These are phyloP conservation scores for Brettanomyces sp. DNA, from an alignment of 805 yeast species.

Conservation along the genomic window DNA sequence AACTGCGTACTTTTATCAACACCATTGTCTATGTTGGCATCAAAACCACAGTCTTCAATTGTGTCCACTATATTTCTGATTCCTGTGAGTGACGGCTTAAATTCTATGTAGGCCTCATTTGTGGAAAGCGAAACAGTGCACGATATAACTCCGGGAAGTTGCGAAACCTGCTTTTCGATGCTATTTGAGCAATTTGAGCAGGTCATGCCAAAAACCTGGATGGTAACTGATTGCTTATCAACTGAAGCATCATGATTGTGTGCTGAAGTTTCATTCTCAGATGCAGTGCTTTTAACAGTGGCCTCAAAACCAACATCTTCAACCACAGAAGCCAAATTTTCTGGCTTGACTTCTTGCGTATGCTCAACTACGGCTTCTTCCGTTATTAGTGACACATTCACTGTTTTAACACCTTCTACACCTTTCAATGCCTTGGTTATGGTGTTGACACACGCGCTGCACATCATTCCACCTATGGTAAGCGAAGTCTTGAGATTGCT, in stretches of 20 bases:
- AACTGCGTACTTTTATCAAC: conserved; percentile 63
- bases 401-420: conserved; percentile 24
- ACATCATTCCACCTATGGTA: conserved; percentile 63
- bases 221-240: conserved; percentile 7
- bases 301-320: conserved; percentile 41
- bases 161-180: conserved; percentile 37
- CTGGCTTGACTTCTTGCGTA: conserved; percentile 21
- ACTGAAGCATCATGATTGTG: too few relatives aligned
- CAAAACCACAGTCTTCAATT: conserved; percentile 44
- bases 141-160: conserved; percentile 36
- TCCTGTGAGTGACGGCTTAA: conserved; percentile 45
- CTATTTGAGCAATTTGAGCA: conserved; percentile 44
- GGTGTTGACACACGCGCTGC: conserved; percentile 58
- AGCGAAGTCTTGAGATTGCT: conserved; percentile 7
- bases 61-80: conserved; percentile 50
- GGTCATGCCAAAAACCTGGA: conserved; percentile 52
- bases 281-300: conserved; percentile 32
- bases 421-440: conserved; percentile 37
- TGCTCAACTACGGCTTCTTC: conserved; percentile 59
- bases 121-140: conserved; percentile 44
- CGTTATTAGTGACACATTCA: conserved; percentile 60
- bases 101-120: conserved; percentile 45
- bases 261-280: conserved; percentile 1
- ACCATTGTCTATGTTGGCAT: conserved; percentile 37
- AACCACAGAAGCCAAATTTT: conserved; percentile 31